These are phyloP conservation scores for Sarocladiaceae sp. DNA, from an alignment of 2,329 filamentous ascomycete species.

Conservation along the genomic window DNA sequence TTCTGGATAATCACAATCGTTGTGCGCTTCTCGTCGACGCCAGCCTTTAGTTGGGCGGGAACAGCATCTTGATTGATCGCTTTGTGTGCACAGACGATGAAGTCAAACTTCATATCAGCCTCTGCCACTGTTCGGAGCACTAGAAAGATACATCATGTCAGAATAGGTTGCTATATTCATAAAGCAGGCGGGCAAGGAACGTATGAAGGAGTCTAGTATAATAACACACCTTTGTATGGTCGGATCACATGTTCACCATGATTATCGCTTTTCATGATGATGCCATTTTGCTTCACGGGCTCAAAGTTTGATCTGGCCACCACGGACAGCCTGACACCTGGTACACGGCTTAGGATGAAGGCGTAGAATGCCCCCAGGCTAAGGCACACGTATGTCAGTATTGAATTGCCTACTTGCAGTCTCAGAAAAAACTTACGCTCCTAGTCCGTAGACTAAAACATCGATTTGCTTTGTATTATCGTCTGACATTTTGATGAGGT, in stretches of 20 bases:
- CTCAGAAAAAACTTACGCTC: no score
- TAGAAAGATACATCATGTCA: background rate
- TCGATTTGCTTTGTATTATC: conserved; percentile 12
- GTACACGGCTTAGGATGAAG: conserved; percentile 34
- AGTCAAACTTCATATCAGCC: conserved; percentile 41
- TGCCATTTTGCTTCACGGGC: conserved; percentile 56
- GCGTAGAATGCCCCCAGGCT: conserved; percentile 57
- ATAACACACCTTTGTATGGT: conserved; percentile 34
- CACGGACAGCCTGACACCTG: conserved; percentile 59
- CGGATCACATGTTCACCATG: conserved; percentile 56
- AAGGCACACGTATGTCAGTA: background rate
- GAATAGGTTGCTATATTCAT: no score
- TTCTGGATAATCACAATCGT: conserved; percentile 67
- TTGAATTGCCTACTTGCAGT: background rate
- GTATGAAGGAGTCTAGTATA: conserved; percentile 37
- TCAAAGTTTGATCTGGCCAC: conserved; percentile 72
- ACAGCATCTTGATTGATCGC: conserved; percentile 64
- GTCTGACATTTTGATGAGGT: background rate
- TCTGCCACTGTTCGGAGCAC: conserved; percentile 48
- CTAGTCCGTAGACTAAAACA: conserved; percentile 48
- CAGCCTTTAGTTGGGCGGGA: conserved; percentile 54
- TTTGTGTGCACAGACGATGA: conserved; percentile 67
- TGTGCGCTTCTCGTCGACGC: conserved; percentile 46
- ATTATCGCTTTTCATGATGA: conserved; percentile 59
- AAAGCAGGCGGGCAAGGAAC: conserved; percentile 64